Evolutionary conservation across 169 alveolate species (phyloP).

Genomic region (Plasmodium vivax): DNA sequence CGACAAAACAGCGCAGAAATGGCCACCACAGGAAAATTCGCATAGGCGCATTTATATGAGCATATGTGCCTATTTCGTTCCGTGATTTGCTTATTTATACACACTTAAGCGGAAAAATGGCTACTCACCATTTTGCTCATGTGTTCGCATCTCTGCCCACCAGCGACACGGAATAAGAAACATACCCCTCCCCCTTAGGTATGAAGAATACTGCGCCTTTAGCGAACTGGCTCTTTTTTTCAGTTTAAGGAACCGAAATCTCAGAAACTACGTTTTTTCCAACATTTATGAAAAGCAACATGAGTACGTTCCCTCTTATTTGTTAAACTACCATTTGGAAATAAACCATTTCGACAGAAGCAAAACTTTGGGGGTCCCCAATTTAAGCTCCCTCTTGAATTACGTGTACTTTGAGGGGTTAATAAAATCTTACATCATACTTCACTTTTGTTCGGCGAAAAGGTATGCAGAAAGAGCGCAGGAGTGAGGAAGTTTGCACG

Average conservation of each 20-base stretch:
- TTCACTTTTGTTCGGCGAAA: slow-evolving; percentile 6
- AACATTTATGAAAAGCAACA: slow-evolving; percentile 40
- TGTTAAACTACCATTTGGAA: slow-evolving; percentile 42
- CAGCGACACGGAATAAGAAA: neutral
- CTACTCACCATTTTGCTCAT: neutral
- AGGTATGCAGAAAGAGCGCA: slow-evolving; percentile 12
- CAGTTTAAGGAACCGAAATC: slow-evolving; percentile 24
- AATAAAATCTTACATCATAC: slow-evolving; percentile 40
- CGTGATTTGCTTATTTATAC: neutral
- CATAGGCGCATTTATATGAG: neutral
- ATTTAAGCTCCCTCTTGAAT: neutral
- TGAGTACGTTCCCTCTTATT: slow-evolving; percentile 30
- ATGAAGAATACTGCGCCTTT: slow-evolving; percentile 46
- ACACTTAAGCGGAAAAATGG: neutral
- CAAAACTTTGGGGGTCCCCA: neutral
- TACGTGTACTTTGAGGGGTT: slow-evolving; percentile 28
- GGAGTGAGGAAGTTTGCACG: neutral
- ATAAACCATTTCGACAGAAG: neutral
- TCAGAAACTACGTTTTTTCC: slow-evolving; percentile 58
- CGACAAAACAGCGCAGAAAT: neutral
- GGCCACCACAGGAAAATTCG: neutral
- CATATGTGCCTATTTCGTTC: neutral
- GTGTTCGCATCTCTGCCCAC: neutral
- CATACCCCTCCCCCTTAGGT: slow-evolving; percentile 16
- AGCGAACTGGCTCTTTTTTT: slow-evolving; percentile 66